Conservation (phyloP, 1,139 yeast species). For the Pichiaceae sp. region DNA sequence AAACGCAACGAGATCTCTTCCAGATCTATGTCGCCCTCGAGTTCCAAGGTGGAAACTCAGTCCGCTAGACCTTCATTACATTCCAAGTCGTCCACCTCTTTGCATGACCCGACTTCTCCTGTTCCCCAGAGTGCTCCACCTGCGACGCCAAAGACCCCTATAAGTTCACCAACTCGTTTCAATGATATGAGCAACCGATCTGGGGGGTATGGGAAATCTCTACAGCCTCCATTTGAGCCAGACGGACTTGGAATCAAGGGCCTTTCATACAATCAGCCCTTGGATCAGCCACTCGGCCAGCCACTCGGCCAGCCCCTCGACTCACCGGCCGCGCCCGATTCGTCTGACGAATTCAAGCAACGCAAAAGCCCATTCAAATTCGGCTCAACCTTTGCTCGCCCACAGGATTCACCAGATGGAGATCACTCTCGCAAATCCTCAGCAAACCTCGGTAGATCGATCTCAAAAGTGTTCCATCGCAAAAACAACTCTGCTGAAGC, state of each 20-base stretch:
- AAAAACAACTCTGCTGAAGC: slow-evolving; percentile 17
- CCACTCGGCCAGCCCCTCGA: not conserved
- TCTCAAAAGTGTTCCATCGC: slow-evolving; percentile 25
- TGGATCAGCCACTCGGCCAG: too few relatives aligned
- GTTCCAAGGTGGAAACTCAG: not conserved
- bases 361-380: slow-evolving; percentile 8
- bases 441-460: slow-evolving; percentile 20
- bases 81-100: not conserved
- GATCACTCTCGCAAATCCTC: slow-evolving; percentile 15
- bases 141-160: too few relatives aligned
- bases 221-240: too few relatives aligned
- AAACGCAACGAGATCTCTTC: too few relatives aligned
- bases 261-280: not conserved
- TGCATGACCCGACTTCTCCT: too few relatives aligned
- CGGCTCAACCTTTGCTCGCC: slow-evolving; percentile 4
- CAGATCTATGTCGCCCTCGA: not conserved
- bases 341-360: slow-evolving; percentile 3
- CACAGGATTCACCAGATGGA: not conserved
- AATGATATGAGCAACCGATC: too few relatives aligned
- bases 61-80: not conserved
- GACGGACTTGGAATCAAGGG: not conserved
- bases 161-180: too few relatives aligned
- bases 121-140: too few relatives aligned
- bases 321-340: not conserved
- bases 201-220: too few relatives aligned